Evolutionary conservation across 768 basidiomycete genomes (phyloP), one percentile per base, ranked within the genome.

Genomic region (Tricholoma matsutake): DNA sequence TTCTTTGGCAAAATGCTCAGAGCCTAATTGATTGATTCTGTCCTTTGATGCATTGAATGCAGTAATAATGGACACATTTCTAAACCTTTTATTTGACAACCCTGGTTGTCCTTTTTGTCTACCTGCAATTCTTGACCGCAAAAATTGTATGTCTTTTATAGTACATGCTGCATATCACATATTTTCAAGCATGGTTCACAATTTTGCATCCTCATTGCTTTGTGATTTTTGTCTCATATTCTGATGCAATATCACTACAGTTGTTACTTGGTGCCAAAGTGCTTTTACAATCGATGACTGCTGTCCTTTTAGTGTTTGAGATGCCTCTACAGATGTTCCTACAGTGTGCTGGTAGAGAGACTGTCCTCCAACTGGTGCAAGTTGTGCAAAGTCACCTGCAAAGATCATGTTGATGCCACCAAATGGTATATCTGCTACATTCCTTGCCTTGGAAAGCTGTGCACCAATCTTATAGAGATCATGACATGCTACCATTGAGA

Each of bases 341-440:
- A 45, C 39, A 35, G 54, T 11, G 47, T 32, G 3, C 9, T 41
- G 68, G 67, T 43, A 71, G 32, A 65, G 39, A 0, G 55, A 16
- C 29, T 51, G 18, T 16, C 65, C 58, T 34, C 57, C 34, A 3
- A 65, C 63, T 11, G 72, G 77, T 0, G 75, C 75, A 1, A 80
- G 58, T 53, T 80, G 78, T 1, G 75, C 78, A 70, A 80, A 78
- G 58, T 80, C 77, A 5, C 78, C 78, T 8, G 78, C 74, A 56
- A 78, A 66, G 22, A 79, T 75, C 34, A 79, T 65, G 54, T 72
- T 76, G 1, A 73, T 56, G 0, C 77, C 75, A 18, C 76, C 76
- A 70, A 76, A 79, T 3, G 73, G 63, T 8, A 52, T 43, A 35
- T 67, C 68, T 13, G 34, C 2, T 1, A 61, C 51, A n/a, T 63